phyloP scores from a whole-genome alignment of 1,284 basidiomycete species.

The Thelephora terrestris region DNA sequence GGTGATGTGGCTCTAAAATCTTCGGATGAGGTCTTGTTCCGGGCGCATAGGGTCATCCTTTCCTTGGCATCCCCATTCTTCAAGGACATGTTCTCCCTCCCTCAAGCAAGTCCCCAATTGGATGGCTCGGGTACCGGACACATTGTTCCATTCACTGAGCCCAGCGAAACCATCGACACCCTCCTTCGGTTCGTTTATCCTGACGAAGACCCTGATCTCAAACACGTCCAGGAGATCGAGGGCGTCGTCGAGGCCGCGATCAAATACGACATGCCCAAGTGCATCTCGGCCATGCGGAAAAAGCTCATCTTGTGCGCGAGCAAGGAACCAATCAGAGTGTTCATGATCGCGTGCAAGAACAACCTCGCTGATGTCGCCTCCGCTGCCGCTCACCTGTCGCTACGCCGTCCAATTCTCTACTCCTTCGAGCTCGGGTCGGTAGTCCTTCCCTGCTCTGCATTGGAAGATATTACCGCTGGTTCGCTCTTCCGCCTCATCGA shows the following conservation, averaged over 20 bases:
- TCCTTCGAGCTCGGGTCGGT: neutral
- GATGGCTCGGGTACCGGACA: conserved; percentile 11
- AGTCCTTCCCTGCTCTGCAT: neutral
- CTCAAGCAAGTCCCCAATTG: conserved; percentile 28
- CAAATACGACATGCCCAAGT: conserved; percentile 43
- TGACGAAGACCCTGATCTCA: conserved; percentile 20
- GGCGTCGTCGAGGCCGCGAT: conserved; percentile 41
- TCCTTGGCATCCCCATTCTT: conserved; percentile 58
- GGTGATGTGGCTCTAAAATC: conserved; percentile 14
- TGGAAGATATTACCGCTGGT: neutral
- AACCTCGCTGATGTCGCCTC: neutral
- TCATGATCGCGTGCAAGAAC: neutral
- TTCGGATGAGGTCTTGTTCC: conserved; percentile 36
- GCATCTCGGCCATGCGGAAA: neutral
- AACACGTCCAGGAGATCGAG: conserved; percentile 39
- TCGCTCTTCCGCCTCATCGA: neutral
- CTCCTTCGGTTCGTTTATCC: conserved; percentile 45
- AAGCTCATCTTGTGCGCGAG: neutral
- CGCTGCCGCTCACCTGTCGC: neutral
- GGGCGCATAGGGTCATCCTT: conserved; percentile 53
- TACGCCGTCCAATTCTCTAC: neutral
- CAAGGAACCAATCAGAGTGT: neutral
- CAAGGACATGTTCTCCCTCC: conserved; percentile 55
- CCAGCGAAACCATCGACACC: conserved; percentile 44
- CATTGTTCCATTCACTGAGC: conserved; percentile 37